phyloP scores from a whole-genome alignment of 2,329 filamentous ascomycete species.

The Penicillium sp. region DNA sequence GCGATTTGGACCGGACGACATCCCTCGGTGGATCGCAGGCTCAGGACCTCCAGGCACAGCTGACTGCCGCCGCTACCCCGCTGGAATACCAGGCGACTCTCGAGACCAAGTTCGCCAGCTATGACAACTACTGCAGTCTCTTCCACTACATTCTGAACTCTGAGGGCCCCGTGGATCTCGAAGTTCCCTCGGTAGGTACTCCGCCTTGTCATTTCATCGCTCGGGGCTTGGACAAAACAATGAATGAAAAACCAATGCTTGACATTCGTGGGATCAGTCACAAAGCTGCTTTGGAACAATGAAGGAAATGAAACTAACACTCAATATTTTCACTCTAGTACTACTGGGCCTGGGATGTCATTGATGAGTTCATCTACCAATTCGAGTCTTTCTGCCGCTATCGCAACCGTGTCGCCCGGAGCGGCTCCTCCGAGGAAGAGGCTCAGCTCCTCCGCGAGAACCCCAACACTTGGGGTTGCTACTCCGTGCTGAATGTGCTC shows the following conservation, averaged over 20 bases:
- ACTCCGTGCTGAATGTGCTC: constrained; percentile 97
- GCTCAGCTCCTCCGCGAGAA: constrained; percentile 89
- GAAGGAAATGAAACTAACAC: constrained; percentile 20
- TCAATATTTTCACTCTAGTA: constrained; percentile 61
- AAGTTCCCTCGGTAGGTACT: constrained; percentile 84
- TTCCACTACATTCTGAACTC: constrained; percentile 99
- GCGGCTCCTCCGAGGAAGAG: constrained; percentile 84
- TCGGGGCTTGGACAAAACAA: constrained; percentile 6
- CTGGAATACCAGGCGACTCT: constrained; percentile 94
- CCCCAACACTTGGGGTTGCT: constrained; percentile 99
- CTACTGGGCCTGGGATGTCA: constrained; percentile 99
- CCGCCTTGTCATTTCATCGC: constrained; percentile 13
- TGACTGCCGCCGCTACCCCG: constrained; percentile 88
- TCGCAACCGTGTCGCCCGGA: constrained; percentile 85
- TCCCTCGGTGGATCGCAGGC: constrained; percentile 72
- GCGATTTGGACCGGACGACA: constrained; percentile 75
- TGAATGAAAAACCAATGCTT: constrained; percentile 22
- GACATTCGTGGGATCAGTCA: constrained; percentile 15
- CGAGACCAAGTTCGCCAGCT: constrained; percentile 97
- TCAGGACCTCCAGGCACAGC: constrained; percentile 90
- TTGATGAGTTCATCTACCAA: constrained; percentile 99
- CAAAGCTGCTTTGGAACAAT: neutral
- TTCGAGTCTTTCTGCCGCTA: constrained; percentile 99
- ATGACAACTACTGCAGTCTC: constrained; percentile 98
- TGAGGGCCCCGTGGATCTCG: constrained; percentile 95